phyloP scores from a whole-genome alignment of 1,284 basidiomycete genomes.

The Thelephora terrestris region DNA sequence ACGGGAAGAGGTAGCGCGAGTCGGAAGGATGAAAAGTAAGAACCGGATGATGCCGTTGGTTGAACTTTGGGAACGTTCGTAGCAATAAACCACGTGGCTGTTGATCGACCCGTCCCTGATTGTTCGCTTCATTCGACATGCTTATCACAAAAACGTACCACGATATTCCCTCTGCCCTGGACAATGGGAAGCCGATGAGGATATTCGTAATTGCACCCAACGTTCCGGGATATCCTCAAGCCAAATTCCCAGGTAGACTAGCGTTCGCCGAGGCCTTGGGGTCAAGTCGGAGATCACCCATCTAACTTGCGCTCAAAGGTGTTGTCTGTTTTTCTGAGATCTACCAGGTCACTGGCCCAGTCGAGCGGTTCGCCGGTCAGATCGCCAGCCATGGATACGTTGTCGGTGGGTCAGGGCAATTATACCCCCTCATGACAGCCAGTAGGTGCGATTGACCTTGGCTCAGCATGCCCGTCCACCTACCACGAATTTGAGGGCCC shows the following conservation, averaged over 20 bases:
- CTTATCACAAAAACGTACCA: slow-evolving; percentile 71
- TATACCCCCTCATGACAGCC: background rate
- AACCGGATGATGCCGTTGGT: slow-evolving; percentile 7
- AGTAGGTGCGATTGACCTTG: no score
- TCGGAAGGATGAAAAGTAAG: background rate
- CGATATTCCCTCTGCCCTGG: slow-evolving; percentile 64
- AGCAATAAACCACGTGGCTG: background rate
- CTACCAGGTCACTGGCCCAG: slow-evolving; percentile 80
- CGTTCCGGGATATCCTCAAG: slow-evolving; percentile 64
- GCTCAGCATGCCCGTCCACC: slow-evolving; percentile 62
- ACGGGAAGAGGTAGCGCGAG: background rate
- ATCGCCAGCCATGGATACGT: slow-evolving; percentile 86
- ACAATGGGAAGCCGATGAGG: slow-evolving; percentile 59
- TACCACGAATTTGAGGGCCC: slow-evolving; percentile 90
- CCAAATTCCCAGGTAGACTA: slow-evolving; percentile 64
- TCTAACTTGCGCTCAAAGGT: slow-evolving; percentile 33
- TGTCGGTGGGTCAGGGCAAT: slow-evolving; percentile 43
- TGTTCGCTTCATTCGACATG: slow-evolving; percentile 29
- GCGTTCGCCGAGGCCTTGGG: slow-evolving; percentile 1
- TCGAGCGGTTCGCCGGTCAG: slow-evolving; percentile 83
- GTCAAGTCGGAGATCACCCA: slow-evolving; percentile 12
- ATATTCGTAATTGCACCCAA: slow-evolving; percentile 70
- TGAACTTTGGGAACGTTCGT: background rate
- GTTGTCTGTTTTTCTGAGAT: slow-evolving; percentile 80
- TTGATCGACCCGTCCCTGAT: background rate